Evolutionary conservation across 352 stramenopile genomes (phyloP).

Genomic region (Phytophthora palmivora): DNA sequence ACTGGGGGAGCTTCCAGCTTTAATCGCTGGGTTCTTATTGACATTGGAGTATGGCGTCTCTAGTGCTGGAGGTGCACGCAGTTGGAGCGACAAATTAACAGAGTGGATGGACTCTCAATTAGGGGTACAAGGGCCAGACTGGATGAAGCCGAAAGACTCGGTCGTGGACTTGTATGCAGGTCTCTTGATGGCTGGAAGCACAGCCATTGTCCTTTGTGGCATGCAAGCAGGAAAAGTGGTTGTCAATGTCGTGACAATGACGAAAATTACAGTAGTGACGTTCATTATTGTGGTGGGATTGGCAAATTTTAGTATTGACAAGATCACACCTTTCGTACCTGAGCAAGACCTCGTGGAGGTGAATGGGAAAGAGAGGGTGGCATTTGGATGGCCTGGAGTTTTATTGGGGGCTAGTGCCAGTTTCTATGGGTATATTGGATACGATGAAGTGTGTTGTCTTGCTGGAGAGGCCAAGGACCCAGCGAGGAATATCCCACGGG

Average conservation of each 20-base stretch:
- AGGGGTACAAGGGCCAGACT: conserved; percentile 46
- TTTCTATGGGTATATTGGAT: conserved; percentile 98
- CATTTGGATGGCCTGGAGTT: conserved; percentile 82
- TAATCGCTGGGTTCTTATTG: conserved; percentile 89
- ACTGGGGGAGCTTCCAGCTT: conserved; percentile 92
- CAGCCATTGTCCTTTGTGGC: conserved; percentile 77
- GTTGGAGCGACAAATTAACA: conserved; percentile 95
- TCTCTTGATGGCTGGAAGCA: conserved; percentile 76
- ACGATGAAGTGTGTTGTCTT: conserved; percentile 96
- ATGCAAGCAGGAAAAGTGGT: conserved; percentile 91
- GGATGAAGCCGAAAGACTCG: conserved; percentile 76
- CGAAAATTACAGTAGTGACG: conserved; percentile 90
- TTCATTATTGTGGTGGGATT: conserved; percentile 94
- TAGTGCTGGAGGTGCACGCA: conserved; percentile 90
- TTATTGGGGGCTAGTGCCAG: conserved; percentile 91
- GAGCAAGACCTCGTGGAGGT: conserved; percentile 27
- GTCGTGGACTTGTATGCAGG: conserved; percentile 76
- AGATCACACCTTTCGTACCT: conserved; percentile 90
- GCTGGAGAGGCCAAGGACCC: conserved; percentile 90
- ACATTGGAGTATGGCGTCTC: conserved; percentile 95
- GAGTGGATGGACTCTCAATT: conserved; percentile 78
- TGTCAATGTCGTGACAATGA: conserved; percentile 92
- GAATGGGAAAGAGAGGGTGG: conserved; percentile 39
- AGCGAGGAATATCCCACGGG: conserved; percentile 85
- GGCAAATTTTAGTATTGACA: conserved; percentile 77